A percentile compares a stretch with the other conserved stretches of the same genome.
Conservation (phyloP, 352 stramenopile genomes). For the Phytophthora boehmeriae region DNA sequence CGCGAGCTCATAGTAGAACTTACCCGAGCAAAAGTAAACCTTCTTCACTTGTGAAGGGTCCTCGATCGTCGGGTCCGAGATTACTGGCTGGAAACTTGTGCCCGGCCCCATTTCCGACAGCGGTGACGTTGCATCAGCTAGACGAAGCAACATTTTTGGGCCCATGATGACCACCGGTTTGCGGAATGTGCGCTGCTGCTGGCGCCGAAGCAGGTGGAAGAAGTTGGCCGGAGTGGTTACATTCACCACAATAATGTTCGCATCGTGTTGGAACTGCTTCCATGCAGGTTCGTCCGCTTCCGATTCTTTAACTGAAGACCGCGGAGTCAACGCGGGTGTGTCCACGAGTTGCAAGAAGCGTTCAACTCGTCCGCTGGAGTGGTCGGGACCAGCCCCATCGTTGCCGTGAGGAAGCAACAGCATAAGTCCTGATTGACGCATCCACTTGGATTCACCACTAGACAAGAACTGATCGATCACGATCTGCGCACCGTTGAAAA, state of each 20-base stretch:
- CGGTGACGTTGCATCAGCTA: slow-evolving; percentile 67
- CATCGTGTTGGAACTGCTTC: slow-evolving; percentile 68
- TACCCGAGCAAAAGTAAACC: slow-evolving; percentile 82
- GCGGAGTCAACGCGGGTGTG: slow-evolving; percentile 55
- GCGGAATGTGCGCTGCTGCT: slow-evolving; percentile 79
- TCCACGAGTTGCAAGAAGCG: slow-evolving; percentile 90
- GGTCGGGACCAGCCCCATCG: slow-evolving; percentile 87
- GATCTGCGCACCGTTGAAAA: slow-evolving; percentile 89
- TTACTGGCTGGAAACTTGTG: slow-evolving; percentile 71
- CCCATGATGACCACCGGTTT: slow-evolving; percentile 82
- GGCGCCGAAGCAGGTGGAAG: slow-evolving; percentile 95
- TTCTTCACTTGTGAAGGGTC: slow-evolving; percentile 61
- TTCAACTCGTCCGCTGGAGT: slow-evolving; percentile 84
- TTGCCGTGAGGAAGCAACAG: slow-evolving; percentile 89
- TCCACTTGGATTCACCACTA: slow-evolving; percentile 90
- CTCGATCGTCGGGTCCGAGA: slow-evolving; percentile 57
- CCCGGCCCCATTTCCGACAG: slow-evolving; percentile 65
- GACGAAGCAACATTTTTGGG: slow-evolving; percentile 77
- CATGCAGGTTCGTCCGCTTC: slow-evolving; percentile 39
- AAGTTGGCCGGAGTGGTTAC: slow-evolving; percentile 94
- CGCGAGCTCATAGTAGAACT: slow-evolving; percentile 88
- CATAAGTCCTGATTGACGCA: slow-evolving; percentile 85
- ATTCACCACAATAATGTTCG: slow-evolving; percentile 88
- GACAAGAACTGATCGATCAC: slow-evolving; percentile 91
- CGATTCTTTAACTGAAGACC: slow-evolving; percentile 36